Evolutionary conservation across 1,139 yeast species (phyloP), one percentile per base, ranked within the genome.

Genomic region (Zygosaccharomyces pseudobailii): DNA sequence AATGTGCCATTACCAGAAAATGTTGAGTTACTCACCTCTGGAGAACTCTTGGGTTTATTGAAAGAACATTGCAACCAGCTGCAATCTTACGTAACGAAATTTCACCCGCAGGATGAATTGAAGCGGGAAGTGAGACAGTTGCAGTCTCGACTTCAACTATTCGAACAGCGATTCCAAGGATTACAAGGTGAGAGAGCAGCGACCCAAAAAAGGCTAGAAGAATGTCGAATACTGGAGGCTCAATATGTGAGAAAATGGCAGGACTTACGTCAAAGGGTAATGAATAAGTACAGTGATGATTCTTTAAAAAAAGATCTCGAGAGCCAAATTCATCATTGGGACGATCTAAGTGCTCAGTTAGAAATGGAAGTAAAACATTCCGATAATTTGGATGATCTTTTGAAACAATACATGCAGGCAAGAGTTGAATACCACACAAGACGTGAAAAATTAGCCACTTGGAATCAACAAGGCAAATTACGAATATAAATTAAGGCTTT

Each of bases 231-330:
- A 10, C 28, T 57, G 33, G 62, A 63, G 40, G 46, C 56, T 9
- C 54, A 58, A 33, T 62, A 62, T 44, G 53, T 52, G n/a, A 52
- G 54, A 28, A 46, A 51, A 44, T 61, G 62, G 61, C 65, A 61
- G 46, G 57, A 58, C 23, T 38, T 56, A 23, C 54, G 58, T 21
- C 42, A 38, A 5, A 40, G 54, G 23, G 52, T 58, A 21, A 43
- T 43, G 20, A 46, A 50, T 17, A 55, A 51, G 9, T 63, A 55
- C 43, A 53, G 62, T 46, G 56, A 57, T 21, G 51, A 45, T 4
- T 55, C 59, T 6, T 38, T 63, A 35, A 55, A 54, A 38, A 46
- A 39, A 10, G 50, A 46, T 35, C 45, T 63, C 13, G 52, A 59
- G 28, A 19, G 31, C 2, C 44, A 52, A 25, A 52, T 61, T 7